phyloP scores from a whole-genome alignment of 2,329 filamentous ascomycete genomes.

The Pezicula carpinea region DNA sequence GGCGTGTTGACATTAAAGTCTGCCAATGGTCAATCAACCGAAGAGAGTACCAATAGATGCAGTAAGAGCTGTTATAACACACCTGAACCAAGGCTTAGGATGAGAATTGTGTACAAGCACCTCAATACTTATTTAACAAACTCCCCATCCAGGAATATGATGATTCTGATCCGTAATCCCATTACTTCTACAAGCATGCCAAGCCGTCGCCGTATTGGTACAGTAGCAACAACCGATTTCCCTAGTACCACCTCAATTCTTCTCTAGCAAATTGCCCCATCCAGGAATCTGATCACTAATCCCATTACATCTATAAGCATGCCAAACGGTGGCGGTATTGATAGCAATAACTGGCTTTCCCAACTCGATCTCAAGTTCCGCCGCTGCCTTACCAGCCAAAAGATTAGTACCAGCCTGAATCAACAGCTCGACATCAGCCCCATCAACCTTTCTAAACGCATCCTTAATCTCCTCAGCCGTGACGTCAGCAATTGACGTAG shows the following conservation, averaged over 20 bases:
- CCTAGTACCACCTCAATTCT: conserved; percentile 5
- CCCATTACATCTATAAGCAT: conserved; percentile 24
- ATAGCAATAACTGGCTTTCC: conserved; percentile 29
- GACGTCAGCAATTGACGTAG: conserved; percentile 28
- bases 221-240: too few relatives aligned
- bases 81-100: too few relatives aligned
- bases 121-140: too few relatives aligned
- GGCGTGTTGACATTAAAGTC: too few relatives aligned
- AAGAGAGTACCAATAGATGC: too few relatives aligned
- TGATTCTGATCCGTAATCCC: too few relatives aligned
- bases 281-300: conserved; percentile 22
- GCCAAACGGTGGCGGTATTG: conserved; percentile 30
- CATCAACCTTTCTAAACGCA: conserved; percentile 23
- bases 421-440: conserved; percentile 23
- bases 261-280: conserved; percentile 12
- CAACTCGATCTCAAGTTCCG: conserved; percentile 25
- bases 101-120: too few relatives aligned
- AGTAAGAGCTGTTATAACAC: too few relatives aligned
- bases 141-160: too few relatives aligned
- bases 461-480: conserved; percentile 24
- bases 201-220: too few relatives aligned
- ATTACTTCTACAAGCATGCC: too few relatives aligned
- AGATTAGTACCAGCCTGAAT: conserved; percentile 31
- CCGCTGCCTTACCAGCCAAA: conserved; percentile 24
- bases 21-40: too few relatives aligned